Evolutionary conservation across 306 rosid genomes (phyloP).

Genomic region (Malus domestica): ASM211411v1 NC_041801.1:8227001-8227500

Average conservation of each 20-base stretch:
- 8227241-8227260: slow-evolving; percentile 45
- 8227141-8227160: background rate
- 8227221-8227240: slow-evolving; percentile 65
- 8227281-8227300: no score
- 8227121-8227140: background rate
- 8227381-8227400: no score
- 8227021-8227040: slow-evolving; percentile 6
- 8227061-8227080: background rate
- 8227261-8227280: slow-evolving; percentile 15
- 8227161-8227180: background rate
- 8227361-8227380: no score
- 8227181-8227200: background rate
- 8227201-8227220: background rate
- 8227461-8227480: no score
- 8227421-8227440: no score
- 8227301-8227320: no score
- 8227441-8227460: no score
- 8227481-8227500: no score
- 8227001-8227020: background rate
- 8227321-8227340: no score
- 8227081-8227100: background rate
- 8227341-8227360: no score
- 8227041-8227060: background rate
- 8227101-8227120: background rate
- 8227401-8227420: background rate